Conservation (phyloP, 345 rosid genomes). For the Gossypium ekmanianum region DNA sequence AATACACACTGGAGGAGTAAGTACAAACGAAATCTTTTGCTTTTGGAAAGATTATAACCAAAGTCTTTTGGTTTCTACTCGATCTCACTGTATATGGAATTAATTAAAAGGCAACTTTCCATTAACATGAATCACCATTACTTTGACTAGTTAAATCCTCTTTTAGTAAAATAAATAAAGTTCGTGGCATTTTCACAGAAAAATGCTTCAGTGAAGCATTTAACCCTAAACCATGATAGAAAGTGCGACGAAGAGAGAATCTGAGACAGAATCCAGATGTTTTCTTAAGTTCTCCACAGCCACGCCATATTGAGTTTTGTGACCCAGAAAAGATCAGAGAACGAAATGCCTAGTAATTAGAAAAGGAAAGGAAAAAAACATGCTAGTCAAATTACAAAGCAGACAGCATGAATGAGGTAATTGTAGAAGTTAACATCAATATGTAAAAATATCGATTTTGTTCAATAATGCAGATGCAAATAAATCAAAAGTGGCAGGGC, state of each 20-base stretch:
- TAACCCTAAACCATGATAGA: not conserved
- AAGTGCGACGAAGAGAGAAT: conserved; percentile 42
- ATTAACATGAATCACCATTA: not conserved
- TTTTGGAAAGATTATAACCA: not conserved
- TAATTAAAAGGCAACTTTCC: not conserved
- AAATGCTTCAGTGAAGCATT: not conserved
- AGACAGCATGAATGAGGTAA: not conserved
- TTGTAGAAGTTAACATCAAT: not conserved
- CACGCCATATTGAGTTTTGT: conserved; percentile 71
- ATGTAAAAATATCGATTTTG: not conserved
- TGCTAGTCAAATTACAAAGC: conserved; percentile 7
- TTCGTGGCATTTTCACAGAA: not conserved
- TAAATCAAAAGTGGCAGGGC: not conserved
- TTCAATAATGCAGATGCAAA: not conserved
- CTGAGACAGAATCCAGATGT: conserved; percentile 72
- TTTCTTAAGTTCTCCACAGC: conserved; percentile 79
- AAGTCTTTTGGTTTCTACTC: not conserved
- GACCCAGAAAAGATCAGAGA: conserved; percentile 86
- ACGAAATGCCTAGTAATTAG: conserved; percentile 59
- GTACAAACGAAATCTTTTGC: not conserved
- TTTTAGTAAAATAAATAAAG: not conserved
- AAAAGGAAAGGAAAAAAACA: not conserved
- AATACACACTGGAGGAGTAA: not conserved
- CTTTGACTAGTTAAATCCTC: not conserved
- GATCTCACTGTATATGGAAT: not conserved